phyloP scores from a whole-genome alignment of 306 rosid species.

The Pueraria montana region DNA sequence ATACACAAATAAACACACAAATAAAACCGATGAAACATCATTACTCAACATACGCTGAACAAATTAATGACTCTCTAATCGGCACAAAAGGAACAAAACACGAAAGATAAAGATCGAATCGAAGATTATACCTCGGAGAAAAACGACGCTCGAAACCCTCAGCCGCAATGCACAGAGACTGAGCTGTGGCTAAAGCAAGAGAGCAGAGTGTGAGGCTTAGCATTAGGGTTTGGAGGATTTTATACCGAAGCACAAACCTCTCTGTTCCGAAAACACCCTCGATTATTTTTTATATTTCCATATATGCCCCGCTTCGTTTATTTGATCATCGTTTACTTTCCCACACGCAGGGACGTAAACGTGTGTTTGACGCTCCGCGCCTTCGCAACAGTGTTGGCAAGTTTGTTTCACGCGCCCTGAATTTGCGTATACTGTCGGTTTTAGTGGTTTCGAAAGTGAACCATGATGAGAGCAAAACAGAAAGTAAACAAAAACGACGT shows the following conservation, averaged over 20 bases:
- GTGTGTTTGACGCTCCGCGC: neutral
- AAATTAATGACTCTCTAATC: neutral
- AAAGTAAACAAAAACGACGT: no score
- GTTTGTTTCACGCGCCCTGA: no score
- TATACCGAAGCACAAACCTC: neutral
- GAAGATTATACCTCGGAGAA: slow-evolving; percentile 7
- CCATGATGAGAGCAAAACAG: no score
- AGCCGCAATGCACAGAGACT: slow-evolving; percentile 38
- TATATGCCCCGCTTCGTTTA: neutral
- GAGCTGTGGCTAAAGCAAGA: neutral
- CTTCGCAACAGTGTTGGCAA: neutral
- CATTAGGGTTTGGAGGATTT: slow-evolving; percentile 27
- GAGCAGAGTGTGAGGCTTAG: neutral
- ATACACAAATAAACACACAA: neutral
- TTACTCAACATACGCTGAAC: neutral
- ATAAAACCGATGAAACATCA: neutral
- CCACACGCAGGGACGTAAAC: neutral
- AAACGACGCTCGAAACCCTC: slow-evolving; percentile 8
- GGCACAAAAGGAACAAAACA: neutral
- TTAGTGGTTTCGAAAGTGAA: no score
- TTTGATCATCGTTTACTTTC: neutral
- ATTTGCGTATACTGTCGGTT: no score
- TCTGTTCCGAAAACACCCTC: slow-evolving; percentile 22
- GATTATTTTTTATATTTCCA: neutral
- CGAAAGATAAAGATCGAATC: neutral